Conservation (phyloP, 179 eudicot genomes). For the Silene vulgaris region DNA sequence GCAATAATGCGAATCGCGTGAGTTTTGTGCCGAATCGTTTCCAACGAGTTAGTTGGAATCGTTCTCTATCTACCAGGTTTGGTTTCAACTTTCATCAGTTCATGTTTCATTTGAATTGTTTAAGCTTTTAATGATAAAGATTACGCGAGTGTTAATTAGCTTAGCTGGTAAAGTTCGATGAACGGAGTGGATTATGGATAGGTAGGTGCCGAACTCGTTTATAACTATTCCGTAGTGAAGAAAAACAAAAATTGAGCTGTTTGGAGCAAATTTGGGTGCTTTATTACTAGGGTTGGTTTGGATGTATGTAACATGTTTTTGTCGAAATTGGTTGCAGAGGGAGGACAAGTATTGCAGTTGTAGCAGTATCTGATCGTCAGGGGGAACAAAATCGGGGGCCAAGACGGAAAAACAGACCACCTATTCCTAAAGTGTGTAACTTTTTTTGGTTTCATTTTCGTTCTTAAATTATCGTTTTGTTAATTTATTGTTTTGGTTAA, state of each 20-base stretch:
- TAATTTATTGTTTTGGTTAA: not conserved
- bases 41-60: conserved; percentile 75
- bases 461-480: not conserved
- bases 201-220: not conserved
- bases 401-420: conserved; percentile 61
- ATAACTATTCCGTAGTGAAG: not conserved
- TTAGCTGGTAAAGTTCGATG: conserved; percentile 12
- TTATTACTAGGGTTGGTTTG: not conserved
- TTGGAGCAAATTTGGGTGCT: not conserved
- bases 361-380: conserved; percentile 37
- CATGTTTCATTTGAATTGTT: not conserved
- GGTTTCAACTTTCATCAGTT: not conserved
- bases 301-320: not conserved
- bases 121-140: not conserved
- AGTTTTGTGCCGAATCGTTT: conserved; percentile 42
- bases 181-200: not conserved
- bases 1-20: conserved; percentile 35
- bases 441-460: not conserved
- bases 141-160: not conserved
- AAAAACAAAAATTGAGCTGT: not conserved
- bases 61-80: conserved; percentile 84
- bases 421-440: conserved; percentile 66
- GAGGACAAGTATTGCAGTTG: conserved; percentile 72
- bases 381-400: conserved; percentile 48
- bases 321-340: conserved; percentile 46